Base-by-base conservation (phyloP, 2,329 filamentous ascomycete genomes). In the Cercospora nicotianae region DNA sequence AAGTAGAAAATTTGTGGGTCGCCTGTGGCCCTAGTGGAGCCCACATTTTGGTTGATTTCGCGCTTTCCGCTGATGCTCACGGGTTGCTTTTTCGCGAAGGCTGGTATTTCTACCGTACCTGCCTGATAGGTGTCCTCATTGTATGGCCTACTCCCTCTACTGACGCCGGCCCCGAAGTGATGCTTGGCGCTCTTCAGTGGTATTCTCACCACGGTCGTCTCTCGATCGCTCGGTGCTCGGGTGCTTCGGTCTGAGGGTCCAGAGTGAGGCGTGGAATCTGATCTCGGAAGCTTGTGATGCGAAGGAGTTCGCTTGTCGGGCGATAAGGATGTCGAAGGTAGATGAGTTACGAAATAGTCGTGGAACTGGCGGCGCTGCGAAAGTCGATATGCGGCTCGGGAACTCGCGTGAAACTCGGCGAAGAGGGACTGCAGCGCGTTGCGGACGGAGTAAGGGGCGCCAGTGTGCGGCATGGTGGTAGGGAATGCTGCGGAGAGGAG, bases 1-100 rank as follows among this genome's bases (percentile, higher is more conserved):
- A 97, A 99, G 80, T 98, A 99, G 80, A 99, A 99, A 36, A 98
- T 90, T 78, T 98, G 94, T 1, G 94, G 94, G 77, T 98, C 94
- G 2, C 94, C 94, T 70, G 88, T 91, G 1, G 91, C 88, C 71
- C 90, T 91, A 67, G 92, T 91, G 5, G 92, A 92, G 9, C 87
- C 69, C 83, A 74, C 70, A 45, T 73, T 71, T 55, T 72, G 71
- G 64, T 68, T 65, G 67, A 73, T 70, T 72, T 77, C 69, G 60
- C 66, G 70, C 69, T 77, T 67, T 33, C 80, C 72, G 23, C 84
- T 87, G 68, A 89, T 74, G 28, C 86, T 87, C 55, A 92, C 85
- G 12, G 94, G 94, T 4, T 89, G 87, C 42, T 92, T 86, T 79
- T 91, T 94, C 5, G 95, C 93, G 80, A 99, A 99, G 0, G 95